These are phyloP conservation scores for Hyaloraphidium curvatum DNA, from an alignment of 192 early-diverging fungal species.

Conservation along the genomic window DNA sequence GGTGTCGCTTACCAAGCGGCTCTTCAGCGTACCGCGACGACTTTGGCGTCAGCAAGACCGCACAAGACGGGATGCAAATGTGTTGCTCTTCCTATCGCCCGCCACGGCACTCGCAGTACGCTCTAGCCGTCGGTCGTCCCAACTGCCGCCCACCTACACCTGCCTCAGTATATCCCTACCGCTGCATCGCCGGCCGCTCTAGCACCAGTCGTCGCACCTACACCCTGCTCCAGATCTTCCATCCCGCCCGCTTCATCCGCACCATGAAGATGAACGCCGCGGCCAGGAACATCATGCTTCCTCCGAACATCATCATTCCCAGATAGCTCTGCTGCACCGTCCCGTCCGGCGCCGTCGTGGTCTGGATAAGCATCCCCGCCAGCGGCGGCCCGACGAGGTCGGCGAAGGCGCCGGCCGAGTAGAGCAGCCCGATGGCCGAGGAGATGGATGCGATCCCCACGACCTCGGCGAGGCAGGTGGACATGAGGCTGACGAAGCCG, in stretches of 20 bases:
- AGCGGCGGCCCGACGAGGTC: neutral
- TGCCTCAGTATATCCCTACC: too few relatives aligned
- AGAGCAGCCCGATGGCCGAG: neutral
- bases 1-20: too few relatives aligned
- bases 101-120: too few relatives aligned
- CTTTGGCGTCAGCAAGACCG: too few relatives aligned
- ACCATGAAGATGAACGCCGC: neutral
- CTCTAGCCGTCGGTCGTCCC: too few relatives aligned
- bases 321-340: neutral
- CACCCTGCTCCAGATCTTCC: neutral
- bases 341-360: neutral
- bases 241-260: neutral
- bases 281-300: neutral
- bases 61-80: too few relatives aligned
- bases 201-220: neutral
- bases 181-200: too few relatives aligned
- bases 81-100: too few relatives aligned
- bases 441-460: neutral
- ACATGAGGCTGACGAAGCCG: conserved; percentile 22
- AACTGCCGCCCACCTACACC: too few relatives aligned
- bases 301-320: neutral
- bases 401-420: neutral
- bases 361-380: neutral
- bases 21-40: too few relatives aligned
- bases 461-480: conserved; percentile 6